Evolutionary conservation across 75 land plant species (phyloP).

Genomic region (Selaginella moellendorffii): DNA sequence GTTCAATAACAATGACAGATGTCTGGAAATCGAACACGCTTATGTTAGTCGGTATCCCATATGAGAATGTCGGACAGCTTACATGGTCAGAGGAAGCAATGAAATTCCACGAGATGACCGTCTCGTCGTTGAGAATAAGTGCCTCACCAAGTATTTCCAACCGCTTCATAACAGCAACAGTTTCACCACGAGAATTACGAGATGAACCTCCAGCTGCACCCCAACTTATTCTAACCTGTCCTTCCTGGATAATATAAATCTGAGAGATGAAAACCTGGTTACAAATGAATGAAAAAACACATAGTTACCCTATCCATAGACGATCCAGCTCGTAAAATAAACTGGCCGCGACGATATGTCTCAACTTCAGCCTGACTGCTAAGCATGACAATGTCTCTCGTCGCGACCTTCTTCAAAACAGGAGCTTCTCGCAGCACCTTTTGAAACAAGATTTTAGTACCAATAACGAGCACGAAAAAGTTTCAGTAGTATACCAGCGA

Average conservation of each 20-base stretch:
- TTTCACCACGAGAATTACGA: constrained; percentile 18
- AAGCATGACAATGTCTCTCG: constrained; percentile 15
- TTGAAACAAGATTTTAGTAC: background rate
- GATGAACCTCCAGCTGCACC: constrained; percentile 9
- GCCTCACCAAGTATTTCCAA: constrained; percentile 26
- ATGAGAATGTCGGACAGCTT: background rate
- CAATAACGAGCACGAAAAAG: too few species aligned
- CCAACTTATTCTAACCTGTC: constrained; percentile 24
- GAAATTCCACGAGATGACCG: constrained; percentile 13
- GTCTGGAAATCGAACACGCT: background rate
- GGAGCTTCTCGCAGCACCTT: constrained; percentile 24
- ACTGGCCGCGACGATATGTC: constrained; percentile 15
- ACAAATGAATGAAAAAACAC: background rate
- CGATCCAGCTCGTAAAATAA: constrained; percentile 15
- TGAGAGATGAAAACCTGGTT: background rate
- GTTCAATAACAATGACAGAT: constrained; percentile 12
- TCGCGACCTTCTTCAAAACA: constrained; percentile 16
- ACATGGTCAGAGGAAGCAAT: constrained; percentile 23
- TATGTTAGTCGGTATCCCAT: too few species aligned
- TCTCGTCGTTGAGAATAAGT: constrained; percentile 19
- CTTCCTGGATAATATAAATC: constrained; percentile 21
- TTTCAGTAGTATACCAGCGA: too few species aligned
- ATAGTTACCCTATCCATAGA: constrained; percentile 25
- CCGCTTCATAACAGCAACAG: constrained; percentile 16
- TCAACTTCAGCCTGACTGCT: constrained; percentile 11